phyloP scores from a whole-genome alignment of 2,329 filamentous ascomycete species.

The Botrytis tulipae region DNA sequence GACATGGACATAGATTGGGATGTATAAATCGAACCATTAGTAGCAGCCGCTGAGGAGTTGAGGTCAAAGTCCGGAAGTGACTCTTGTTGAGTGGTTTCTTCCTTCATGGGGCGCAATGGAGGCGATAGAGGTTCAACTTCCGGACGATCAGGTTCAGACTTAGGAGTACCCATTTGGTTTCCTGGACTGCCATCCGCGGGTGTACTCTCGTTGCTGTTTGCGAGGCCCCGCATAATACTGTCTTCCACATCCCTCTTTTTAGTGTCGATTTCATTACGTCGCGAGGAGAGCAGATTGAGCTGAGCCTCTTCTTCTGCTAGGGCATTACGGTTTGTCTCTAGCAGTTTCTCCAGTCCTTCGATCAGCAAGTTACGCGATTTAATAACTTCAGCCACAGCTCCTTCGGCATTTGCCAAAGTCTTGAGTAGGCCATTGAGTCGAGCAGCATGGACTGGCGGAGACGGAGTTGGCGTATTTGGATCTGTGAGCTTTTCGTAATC shows the following conservation, averaged over 20 bases:
- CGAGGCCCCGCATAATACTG: slow-evolving; percentile 81
- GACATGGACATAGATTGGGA: slow-evolving; percentile 27
- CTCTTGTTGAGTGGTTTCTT: slow-evolving; percentile 36
- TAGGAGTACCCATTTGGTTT: slow-evolving; percentile 42
- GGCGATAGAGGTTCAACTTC: slow-evolving; percentile 85
- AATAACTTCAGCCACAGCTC: slow-evolving; percentile 83
- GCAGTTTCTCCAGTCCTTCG: slow-evolving; percentile 75
- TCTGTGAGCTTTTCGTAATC: slow-evolving; percentile 85
- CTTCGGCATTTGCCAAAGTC: slow-evolving; percentile 82
- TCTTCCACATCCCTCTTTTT: slow-evolving; percentile 90
- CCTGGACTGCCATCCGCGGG: slow-evolving; percentile 46
- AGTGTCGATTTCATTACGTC: slow-evolving; percentile 69
- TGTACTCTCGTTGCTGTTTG: slow-evolving; percentile 52
- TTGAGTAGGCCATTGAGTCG: slow-evolving; percentile 87
- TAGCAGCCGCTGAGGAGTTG: slow-evolving; percentile 38
- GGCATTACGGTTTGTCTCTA: slow-evolving; percentile 69
- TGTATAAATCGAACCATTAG: slow-evolving; percentile 21
- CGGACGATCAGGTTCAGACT: slow-evolving; percentile 67
- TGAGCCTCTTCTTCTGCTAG: slow-evolving; percentile 68
- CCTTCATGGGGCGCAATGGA: slow-evolving; percentile 52
- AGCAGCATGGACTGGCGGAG: slow-evolving; percentile 87
- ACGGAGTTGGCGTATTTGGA: slow-evolving; percentile 64
- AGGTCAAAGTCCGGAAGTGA: slow-evolving; percentile 40
- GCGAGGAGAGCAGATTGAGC: slow-evolving; percentile 60
- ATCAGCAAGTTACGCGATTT: slow-evolving; percentile 79